Conservation (phyloP, 441 rosid genomes). For the Populus hybrid region DNA sequence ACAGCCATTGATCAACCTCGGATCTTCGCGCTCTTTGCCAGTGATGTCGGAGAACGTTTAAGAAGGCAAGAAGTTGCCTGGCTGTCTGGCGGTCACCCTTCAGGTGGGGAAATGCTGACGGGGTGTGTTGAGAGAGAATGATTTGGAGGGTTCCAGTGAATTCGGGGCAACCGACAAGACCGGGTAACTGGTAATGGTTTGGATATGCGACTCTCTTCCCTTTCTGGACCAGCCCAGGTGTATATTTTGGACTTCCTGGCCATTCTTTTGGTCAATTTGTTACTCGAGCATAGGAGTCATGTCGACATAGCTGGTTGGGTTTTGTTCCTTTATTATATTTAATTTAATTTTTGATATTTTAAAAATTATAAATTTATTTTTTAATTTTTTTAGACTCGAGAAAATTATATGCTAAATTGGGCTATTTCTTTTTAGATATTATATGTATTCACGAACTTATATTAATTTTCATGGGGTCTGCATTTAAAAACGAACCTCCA, state of each 20-base stretch:
- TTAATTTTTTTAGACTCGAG: no score
- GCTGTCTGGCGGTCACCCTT: neutral
- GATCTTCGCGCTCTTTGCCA: neutral
- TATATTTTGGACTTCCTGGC: neutral
- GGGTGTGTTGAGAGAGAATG: neutral
- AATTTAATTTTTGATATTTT: no score
- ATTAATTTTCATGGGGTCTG: no score
- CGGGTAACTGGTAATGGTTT: neutral
- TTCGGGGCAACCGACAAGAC: neutral
- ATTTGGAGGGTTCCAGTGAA: no score
- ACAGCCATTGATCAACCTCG: constrained; percentile 25
- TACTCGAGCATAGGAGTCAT: neutral
- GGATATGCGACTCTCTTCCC: neutral
- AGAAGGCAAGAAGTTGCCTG: neutral
- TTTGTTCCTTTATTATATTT: no score
- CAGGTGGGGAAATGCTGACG: neutral
- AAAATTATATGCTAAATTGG: no score
- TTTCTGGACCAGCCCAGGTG: neutral
- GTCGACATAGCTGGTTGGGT: no score
- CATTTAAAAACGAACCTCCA: no score
- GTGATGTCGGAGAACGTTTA: neutral
- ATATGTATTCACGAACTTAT: no score
- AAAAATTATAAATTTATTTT: no score
- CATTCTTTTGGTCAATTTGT: neutral
- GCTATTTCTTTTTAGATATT: no score